Base-by-base conservation (phyloP, 208 protist genomes). In the Crithidia expoeki region DNA sequence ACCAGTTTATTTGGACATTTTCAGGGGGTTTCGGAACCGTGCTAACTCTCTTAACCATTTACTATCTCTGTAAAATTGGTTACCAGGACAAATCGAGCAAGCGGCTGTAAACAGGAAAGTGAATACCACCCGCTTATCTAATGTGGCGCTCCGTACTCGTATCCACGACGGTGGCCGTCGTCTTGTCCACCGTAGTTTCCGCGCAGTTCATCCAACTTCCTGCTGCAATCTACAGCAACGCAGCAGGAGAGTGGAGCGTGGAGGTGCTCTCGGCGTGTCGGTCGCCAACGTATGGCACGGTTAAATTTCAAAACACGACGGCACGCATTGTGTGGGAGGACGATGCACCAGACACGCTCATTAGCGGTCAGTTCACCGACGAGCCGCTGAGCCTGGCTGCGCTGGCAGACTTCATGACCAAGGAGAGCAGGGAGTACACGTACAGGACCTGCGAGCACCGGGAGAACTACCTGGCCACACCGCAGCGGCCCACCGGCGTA, bases 161-260 rank as follows among this genome's bases (percentile, higher is more conserved):
- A 0, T 51, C 42, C 0, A 36, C 40, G 1, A 9, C 72, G 32
- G 17, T 74, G 36, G 19, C 80, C 32, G 51, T 71, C 10, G 63
- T 63, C 19, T 12, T 79, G 5, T 27, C 50, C 14, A 38, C 44
- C 23, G 42, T 25, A 0, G 50, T 72, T 16, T 25, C 36, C 2
- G 52, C 70, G 28, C 52, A 56, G 10, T 62, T 56, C 42, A 40
- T 93, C 25, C 76, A 84, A 34, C 57, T 93, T 2, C 88, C 88
- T 11, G 63, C 66, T 42, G 47, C 63, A 27, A 40, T 93, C 27
- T 77, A 76, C 38, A 77, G 83, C 27, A 57, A 76, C 44, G 86
- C 85, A 21, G 84, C 70, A 32, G 85, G 85, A 0, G 76, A 86
- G 34, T 94, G 88, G 86, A 73, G 56, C 27, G 72, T 90, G 36